Base-by-base conservation (phyloP, 164 flowering plant genomes). In the Litsea cubeba region DNA sequence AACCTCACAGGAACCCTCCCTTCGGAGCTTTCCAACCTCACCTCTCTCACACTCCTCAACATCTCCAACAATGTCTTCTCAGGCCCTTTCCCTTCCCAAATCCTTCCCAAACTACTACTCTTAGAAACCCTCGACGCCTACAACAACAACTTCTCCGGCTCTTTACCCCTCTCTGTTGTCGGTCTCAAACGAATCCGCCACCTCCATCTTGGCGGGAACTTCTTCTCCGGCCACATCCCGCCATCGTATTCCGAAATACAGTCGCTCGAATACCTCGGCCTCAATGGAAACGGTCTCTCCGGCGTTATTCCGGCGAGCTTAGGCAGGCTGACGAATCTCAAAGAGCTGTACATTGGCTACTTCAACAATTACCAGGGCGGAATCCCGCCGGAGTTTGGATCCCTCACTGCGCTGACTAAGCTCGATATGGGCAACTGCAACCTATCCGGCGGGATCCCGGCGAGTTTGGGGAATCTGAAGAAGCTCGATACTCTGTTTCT, bases 1-100 rank as follows among this genome's bases (percentile, higher is more conserved):
- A 87, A 87, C 62, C 88, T 95, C 78, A 84, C 97, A n/a, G 99
- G 97, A 2, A 25, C 6, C 4, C 77, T 95, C 0, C 99, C 99
- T 0, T 0, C 35, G 58, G 86, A 85, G 71, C 68, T 95, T 57
- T 80, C 79, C 4, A 79, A 79, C 63, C 81, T 95, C 25, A 81
- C 86, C 1, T 79, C 82, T n/a, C 83, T 95, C 22, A 84, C 69
- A 69, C 1, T 80, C 64, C 70, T 95, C 64, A 88, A 93, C 82
- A 69, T 95, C 74, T 89, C 96, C 51, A 79, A 83, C 78, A 95
- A 95, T 78, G 23, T n/a, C 23, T 69, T 95, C 40, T 11, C 8
- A 5, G 91, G 90, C 0, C 26, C 23, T 5, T 84, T 95, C 66
- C 90, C 92, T 2, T 87, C 82, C 3, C 40, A 46, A 0, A 73